Conservation (phyloP, 2,329 filamentous ascomycete genomes). For the Diaporthe vaccinii region DNA sequence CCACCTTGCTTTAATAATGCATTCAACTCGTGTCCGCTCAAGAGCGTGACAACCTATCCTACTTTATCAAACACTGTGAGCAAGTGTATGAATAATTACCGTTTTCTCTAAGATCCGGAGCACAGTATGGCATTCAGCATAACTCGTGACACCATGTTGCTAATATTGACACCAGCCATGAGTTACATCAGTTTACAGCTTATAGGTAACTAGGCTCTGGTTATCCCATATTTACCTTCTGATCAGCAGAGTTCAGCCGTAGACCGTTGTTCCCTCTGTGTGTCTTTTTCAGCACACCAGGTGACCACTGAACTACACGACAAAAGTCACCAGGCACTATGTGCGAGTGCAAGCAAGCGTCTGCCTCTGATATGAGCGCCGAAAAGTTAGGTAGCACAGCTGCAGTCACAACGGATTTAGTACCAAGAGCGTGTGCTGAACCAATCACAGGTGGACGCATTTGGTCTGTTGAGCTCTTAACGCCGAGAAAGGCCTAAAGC, state of each 20-base stretch:
- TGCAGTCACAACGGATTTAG: neutral
- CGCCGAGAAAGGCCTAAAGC: neutral
- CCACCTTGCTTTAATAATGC: neutral
- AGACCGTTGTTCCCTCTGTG: too few relatives aligned
- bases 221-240: too few relatives aligned
- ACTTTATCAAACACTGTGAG: neutral
- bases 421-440: neutral
- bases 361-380: neutral
- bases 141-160: neutral
- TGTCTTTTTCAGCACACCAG: too few relatives aligned
- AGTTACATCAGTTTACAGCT: neutral
- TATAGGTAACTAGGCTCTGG: too few relatives aligned
- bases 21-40: neutral
- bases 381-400: neutral
- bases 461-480: neutral
- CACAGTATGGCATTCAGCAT: neutral
- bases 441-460: neutral
- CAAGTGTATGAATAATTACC: neutral
- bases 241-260: too few relatives aligned
- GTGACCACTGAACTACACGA: neutral
- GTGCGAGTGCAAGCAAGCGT: too few relatives aligned
- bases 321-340: neutral
- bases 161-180: neutral
- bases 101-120: neutral
- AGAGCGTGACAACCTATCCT: neutral